Evolutionary conservation across 306 rosid genomes (phyloP), one percentile per base, ranked within the genome.

Genomic region (Erythrophleum fordii): DNA sequence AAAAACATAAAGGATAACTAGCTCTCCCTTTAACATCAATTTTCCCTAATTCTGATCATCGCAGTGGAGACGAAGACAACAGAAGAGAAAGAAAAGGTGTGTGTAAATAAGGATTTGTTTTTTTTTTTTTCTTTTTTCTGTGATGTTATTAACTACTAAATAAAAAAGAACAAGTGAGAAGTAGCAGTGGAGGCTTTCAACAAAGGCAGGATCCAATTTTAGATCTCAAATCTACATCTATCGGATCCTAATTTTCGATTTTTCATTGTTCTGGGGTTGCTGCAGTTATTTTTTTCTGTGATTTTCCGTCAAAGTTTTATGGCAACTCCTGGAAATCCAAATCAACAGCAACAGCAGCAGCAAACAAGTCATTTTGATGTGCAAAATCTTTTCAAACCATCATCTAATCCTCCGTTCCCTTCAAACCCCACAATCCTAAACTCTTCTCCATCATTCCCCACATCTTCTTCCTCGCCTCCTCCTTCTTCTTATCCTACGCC

Each of bases 271-370:
- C 3, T 20, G n/a, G 31, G 51, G 51, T 53, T 73, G 26, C 29
- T 73, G 12, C 60, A 67, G 76, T 79, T 46, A 22, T 23, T 34
- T 67, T 39, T 34, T 14, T 41, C 76, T 58, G 26, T 18, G 80
- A 62, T 76, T 76, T 46, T 76, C 48, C 26, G 53, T 68, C 81
- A 78, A 76, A 68, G 60, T 83, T 64, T 68, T 84, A 88, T 88
- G 91, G 89, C 92, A 86, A 83, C 88, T 28, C 76, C 92, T 67
- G 88, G 85, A 69, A 86, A 86, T 67, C 86, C 84, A 71, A 83
- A 82, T 69, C 92, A 56, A 8, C 88, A 83, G 31, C 80, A 51
- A 0, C 86, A 78, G 13, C 76, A 80, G 13, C 86, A 77, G 45
- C 90, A 84, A 80, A 49, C 74, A 6, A 8, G 59, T 69, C 85